phyloP scores from a whole-genome alignment of 768 basidiomycete species.

The Gymnopilus dilepis region DNA sequence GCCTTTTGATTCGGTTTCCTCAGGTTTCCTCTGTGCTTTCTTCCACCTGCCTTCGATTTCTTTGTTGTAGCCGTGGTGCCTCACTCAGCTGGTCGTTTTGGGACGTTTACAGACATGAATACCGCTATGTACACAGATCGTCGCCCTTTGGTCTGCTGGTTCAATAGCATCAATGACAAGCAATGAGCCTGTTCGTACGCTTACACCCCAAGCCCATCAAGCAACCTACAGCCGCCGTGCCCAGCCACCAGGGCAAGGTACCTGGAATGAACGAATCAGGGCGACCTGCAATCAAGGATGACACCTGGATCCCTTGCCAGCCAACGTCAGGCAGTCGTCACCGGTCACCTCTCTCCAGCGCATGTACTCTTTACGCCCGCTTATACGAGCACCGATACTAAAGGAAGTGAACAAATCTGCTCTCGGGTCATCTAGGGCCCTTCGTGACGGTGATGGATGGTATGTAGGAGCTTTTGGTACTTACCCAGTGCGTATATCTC shows the following conservation, averaged over 20 bases:
- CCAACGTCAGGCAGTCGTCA: background rate
- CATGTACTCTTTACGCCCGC: background rate
- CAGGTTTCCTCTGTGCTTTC: too few species aligned
- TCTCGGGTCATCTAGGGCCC: background rate
- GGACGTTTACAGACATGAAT: too few species aligned
- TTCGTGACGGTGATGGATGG: too few species aligned
- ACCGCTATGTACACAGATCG: too few species aligned
- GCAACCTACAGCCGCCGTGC: background rate
- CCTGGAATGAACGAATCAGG: background rate
- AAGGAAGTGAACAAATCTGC: background rate
- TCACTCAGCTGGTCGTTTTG: too few species aligned
- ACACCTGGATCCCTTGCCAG: background rate
- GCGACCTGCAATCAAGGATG: background rate
- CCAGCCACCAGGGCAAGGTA: background rate
- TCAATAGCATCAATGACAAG: too few species aligned
- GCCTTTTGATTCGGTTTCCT: background rate
- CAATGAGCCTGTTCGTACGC: too few species aligned
- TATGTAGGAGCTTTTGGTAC: background rate
- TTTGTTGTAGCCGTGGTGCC: too few species aligned
- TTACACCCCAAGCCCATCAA: too few species aligned
- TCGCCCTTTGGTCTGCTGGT: too few species aligned
- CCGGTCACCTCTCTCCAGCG: background rate
- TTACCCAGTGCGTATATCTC: background rate
- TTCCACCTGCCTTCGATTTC: too few species aligned
- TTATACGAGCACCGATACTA: background rate